Evolutionary conservation across 176 grass and related monocot species (phyloP), one percentile per base, ranked within the genome.

Genomic region (Stipa capillata): DNA sequence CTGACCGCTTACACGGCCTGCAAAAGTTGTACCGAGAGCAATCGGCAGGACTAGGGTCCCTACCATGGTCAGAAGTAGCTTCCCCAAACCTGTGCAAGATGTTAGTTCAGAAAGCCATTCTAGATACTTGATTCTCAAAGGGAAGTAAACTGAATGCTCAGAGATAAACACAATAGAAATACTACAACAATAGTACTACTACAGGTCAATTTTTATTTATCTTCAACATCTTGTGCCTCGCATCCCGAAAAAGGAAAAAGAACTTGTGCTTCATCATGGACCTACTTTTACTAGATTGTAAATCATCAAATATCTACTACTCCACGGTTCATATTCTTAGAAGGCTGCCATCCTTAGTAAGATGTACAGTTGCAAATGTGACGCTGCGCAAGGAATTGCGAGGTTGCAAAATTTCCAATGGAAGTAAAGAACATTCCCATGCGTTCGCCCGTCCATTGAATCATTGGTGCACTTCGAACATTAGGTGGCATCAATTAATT

Each of bases 31-130:
- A 57, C 82, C 73, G 15, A 94, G 74, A 53, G 77, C 80, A 83
- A 85, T 79, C 6, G 85, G 79, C 69, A 90, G 88, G 48, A 94
- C 63, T 20, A 94, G 88, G 60, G 88, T 71, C 24, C 88, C 88
- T 43, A 79, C 79, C 91, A 94, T 90, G 63, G 28, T 77, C 36
- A 74, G 35, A 76, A 64, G 45, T 64, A 70, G 45, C 57, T 51
- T 77, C 43, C 44, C 51, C 83, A 56, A 56, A 48, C 77, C 82
- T 89, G 77, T 52, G 44, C 50, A 79, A 39, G 68, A 36, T 43
- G 29, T 68, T 27, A 68, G 23, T 43, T 62, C 4, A 33, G 17
- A 36, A 62, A 51, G 54, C 17, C 53, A 60, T 64, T 72, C 25
- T 47, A 58, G 36, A 44, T 58, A 71, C 20, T 12, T 81, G 40